A percentile compares a stretch with the other conserved stretches of the same genome.
These are phyloP conservation scores for Aspergillus arachidicola DNA, from an alignment of 2,329 filamentous ascomycete genomes.

Conservation along the genomic window DNA sequence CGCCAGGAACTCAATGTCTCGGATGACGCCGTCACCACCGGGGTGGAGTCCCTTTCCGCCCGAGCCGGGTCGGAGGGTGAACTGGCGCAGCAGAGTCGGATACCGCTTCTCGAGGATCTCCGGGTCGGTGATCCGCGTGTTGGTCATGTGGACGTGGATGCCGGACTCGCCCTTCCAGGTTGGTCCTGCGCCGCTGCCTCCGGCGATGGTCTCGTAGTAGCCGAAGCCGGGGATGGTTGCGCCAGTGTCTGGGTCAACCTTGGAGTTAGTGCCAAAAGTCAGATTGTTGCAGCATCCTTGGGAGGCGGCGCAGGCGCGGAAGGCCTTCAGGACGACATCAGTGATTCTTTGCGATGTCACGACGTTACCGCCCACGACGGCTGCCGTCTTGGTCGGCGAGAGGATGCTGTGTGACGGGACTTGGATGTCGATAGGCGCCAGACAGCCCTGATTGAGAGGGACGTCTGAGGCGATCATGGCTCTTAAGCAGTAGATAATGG, in stretches of 20 bases:
- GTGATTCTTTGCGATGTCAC: conserved; percentile 78
- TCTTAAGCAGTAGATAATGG: conserved; percentile 83
- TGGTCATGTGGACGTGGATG: conserved; percentile 86
- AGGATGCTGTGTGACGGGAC: conserved; percentile 73
- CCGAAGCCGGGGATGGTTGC: conserved; percentile 73
- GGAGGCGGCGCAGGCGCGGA: conserved; percentile 74
- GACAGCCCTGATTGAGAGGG: conserved; percentile 82
- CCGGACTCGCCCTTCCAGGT: conserved; percentile 76
- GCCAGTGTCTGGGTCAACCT: conserved; percentile 60
- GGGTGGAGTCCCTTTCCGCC: conserved; percentile 68
- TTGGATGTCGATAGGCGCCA: conserved; percentile 72
- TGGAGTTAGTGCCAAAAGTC: conserved; percentile 75
- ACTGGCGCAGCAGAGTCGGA: conserved; percentile 73
- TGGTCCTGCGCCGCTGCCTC: conserved; percentile 74
- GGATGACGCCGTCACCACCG: conserved; percentile 75
- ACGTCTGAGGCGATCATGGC: conserved; percentile 81
- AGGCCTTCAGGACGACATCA: conserved; percentile 79
- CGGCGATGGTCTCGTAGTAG: conserved; percentile 86
- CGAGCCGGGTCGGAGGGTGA: conserved; percentile 66
- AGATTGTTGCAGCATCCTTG: conserved; percentile 85
- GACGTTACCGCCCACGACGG: conserved; percentile 82
- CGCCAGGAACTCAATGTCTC: conserved; percentile 83
- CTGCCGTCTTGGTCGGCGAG: conserved; percentile 73
- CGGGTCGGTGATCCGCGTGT: conserved; percentile 80
- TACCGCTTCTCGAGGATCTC: conserved; percentile 82